phyloP scores from a whole-genome alignment of 208 protist genomes.

The Acanthamoeba triangularis region DNA sequence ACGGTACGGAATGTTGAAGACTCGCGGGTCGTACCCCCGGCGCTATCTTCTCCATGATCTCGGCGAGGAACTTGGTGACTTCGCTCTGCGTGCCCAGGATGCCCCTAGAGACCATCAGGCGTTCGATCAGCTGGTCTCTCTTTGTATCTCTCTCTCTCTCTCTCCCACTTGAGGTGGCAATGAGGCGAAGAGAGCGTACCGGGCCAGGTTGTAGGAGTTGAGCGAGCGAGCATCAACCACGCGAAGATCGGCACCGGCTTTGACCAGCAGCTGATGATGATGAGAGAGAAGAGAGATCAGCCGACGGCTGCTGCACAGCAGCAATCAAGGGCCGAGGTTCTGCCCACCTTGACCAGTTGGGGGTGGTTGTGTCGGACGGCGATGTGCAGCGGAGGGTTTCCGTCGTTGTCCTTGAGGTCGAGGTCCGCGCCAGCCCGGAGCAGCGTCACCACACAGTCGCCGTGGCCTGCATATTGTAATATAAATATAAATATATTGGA shows the following conservation, averaged over 20 bases:
- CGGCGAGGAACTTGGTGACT: slow-evolving; percentile 45
- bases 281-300: background rate
- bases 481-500: background rate
- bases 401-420: slow-evolving; percentile 48
- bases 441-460: background rate
- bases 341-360: slow-evolving; percentile 18
- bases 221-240: background rate
- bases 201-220: slow-evolving; percentile 21
- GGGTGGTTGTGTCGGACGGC: slow-evolving; percentile 42
- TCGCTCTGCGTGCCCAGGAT: slow-evolving; percentile 14
- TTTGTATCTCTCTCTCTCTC: background rate
- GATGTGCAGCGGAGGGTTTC: slow-evolving; percentile 46
- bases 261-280: slow-evolving; percentile 9
- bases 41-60: slow-evolving; percentile 55
- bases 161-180: background rate
- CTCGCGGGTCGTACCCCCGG: background rate
- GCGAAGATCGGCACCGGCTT: slow-evolving; percentile 35
- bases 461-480: background rate
- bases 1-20: background rate
- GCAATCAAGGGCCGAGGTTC: background rate
- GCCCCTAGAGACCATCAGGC: background rate
- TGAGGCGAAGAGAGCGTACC: background rate
- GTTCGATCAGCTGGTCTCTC: background rate
- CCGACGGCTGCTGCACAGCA: background rate
- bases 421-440: slow-evolving; percentile 53